These are phyloP conservation scores for Ceratocystis alfenasii DNA, from an alignment of 2,329 filamentous ascomycete species.

Conservation along the genomic window DNA sequence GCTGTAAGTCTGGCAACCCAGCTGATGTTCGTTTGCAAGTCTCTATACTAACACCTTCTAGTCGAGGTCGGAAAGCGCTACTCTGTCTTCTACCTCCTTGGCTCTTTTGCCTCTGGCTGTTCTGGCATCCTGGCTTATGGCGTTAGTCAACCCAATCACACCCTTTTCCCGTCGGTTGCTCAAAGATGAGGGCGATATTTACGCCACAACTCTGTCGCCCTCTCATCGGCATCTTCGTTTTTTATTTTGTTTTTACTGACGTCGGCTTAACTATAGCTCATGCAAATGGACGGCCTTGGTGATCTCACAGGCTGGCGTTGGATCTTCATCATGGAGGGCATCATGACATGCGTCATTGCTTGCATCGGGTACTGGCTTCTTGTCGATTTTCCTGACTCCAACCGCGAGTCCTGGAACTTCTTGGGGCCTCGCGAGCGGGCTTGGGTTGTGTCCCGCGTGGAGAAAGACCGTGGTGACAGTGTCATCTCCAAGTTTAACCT, in stretches of 20 bases:
- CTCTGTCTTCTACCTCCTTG: constrained; percentile 56
- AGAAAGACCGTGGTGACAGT: constrained; percentile 46
- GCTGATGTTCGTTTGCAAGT: too few species aligned
- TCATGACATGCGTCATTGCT: constrained; percentile 43
- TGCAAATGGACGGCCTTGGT: constrained; percentile 48
- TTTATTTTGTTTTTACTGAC: background rate
- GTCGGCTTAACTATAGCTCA: constrained; percentile 34
- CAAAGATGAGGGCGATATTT: too few species aligned
- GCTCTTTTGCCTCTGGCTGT: constrained; percentile 53
- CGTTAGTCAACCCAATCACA: constrained; percentile 31
- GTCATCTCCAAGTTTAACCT: constrained; percentile 42
- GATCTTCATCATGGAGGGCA: constrained; percentile 50
- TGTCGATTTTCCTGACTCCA: constrained; percentile 52
- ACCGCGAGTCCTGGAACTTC: constrained; percentile 41
- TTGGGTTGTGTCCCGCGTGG: constrained; percentile 44
- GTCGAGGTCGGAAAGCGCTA: constrained; percentile 60
- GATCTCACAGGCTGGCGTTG: constrained; percentile 51
- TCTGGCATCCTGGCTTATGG: constrained; percentile 60
- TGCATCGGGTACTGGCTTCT: constrained; percentile 44
- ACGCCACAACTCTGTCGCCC: background rate
- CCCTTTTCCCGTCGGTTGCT: background rate
- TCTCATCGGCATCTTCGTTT: constrained; percentile 21
- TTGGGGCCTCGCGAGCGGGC: constrained; percentile 39
- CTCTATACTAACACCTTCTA: constrained; percentile 22
- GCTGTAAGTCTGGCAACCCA: constrained; percentile 36